Evolutionary conservation across 495 filamentous ascomycete species (phyloP), one percentile per base, ranked within the genome.

Genomic region (Talaromyces trachyspermus): DNA sequence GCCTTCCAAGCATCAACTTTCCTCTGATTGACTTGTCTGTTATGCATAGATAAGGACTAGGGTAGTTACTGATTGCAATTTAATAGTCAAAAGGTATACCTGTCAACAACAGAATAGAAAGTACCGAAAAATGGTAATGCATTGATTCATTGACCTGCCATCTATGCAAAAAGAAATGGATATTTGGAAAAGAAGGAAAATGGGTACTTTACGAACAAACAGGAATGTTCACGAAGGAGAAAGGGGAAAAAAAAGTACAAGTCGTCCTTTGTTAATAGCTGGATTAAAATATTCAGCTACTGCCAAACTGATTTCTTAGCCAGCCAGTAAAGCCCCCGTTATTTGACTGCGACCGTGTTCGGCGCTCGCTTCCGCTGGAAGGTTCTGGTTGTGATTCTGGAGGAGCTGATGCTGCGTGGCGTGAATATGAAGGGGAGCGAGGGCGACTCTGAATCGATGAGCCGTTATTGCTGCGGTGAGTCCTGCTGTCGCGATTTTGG

Each of bases 281-380:
- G 23, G 20, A 26, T 23, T 42, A 26, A 8, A 42, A 22, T 27
- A 45, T 37, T 49, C 39, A 49, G 20, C 58, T 49, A 38, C 65
- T 62, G 14, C 65, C 62, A 49, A 73, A 58, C 17, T 60, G 63
- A 43, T 57, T 69, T 51, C 62, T 61, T 12, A 73, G 46, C 68
- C 68, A 73, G 18, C 53, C 54, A 0, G 62, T 51, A 23, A 67
- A 39, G 25, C 67, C 66, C 6, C 63, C 63, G 2, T 54, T 54
- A 8, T 48, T 39, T 10, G 56, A 54, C 14, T 32, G 44, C 4
- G 44, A 19, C 15, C 26, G 39, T 20, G 2, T 14, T 24, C 26
- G 20, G 17, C 12, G 39, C 18, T 68, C 61, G 12, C 50, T 49
- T n/a, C 59, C 60, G 48, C 53, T 55, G 41, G 44, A 47, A 19